Evolutionary conservation across 495 filamentous ascomycete genomes (phyloP), one percentile per base, ranked within the genome.

Genomic region (Penicillium desertorum): DNA sequence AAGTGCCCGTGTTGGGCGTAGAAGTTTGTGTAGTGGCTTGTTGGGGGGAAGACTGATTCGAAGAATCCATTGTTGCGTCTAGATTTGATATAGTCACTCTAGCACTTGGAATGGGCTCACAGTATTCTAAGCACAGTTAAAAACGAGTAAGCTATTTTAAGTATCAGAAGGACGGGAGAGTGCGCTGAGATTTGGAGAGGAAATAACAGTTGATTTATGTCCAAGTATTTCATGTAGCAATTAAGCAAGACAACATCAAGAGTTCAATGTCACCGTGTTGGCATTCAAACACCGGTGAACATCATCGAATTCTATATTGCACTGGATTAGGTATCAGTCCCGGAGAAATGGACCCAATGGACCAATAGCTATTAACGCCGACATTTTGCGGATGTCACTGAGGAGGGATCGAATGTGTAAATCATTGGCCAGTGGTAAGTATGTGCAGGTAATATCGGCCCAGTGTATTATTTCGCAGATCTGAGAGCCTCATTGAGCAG

Each of bases 371-470:
- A 36, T 44, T 34, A 19, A 6, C 52, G 42, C 19, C 17, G 20
- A 0, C 5, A 36, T 34, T 23, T 14, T 8, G 20, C 20, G 19
- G 20, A 12, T 20, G 27, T n/a, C 22, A 17, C 44, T 11, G 19
- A 54, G 17, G 48, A 20, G 27, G 39, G 51, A 43, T 19, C 17
- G 37, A 5, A 20, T 19, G 0, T 9, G 10, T 25, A 16, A 12
- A 5, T 46, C 2, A 55, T 46, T 45, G 52, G 52, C 52, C 41
- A 25, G 16, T 4, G 16, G 12, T 17, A 11, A 29, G 52, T 44
- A 47, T 54, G 32, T 55, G 52, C 43, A 37, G 30, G 22, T 36
- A 29, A 27, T 30, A 27, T 17, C 52, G 27, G 43, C 32, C 30
- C 30, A 46, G 36, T 39, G 25, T 37, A 7, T 29, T 55, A 10